Conservation (phyloP, 768 basidiomycete species). For the Dentipellis fragilis region DNA sequence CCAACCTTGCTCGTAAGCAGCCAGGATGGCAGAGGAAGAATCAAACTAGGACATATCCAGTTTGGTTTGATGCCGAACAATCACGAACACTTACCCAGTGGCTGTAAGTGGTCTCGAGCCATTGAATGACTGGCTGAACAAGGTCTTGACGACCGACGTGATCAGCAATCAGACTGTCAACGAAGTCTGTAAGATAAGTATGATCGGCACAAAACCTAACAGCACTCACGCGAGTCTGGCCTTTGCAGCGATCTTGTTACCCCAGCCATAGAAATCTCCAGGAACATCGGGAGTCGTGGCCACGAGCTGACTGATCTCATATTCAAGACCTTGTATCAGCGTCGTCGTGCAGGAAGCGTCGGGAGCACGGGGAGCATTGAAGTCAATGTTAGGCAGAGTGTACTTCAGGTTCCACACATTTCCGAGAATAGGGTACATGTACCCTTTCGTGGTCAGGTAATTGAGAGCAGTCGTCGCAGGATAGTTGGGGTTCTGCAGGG, state of each 20-base stretch:
- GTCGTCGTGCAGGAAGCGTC: conserved; percentile 21
- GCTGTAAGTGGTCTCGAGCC: conserved; percentile 18
- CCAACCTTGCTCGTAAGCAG: conserved; percentile 27
- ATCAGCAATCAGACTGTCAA: conserved; percentile 20
- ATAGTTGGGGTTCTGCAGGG: conserved; percentile 17
- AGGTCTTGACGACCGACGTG: conserved; percentile 23
- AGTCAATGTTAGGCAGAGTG: conserved; percentile 23
- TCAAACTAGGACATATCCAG: conserved; percentile 9
- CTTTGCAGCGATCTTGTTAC: conserved; percentile 19
- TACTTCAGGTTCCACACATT: conserved; percentile 24
- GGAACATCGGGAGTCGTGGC: neutral
- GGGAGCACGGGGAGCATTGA: conserved; percentile 23
- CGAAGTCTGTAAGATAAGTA: neutral
- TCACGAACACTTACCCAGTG: conserved; percentile 18
- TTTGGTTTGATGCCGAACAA: too few species aligned
- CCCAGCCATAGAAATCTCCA: conserved; percentile 26
- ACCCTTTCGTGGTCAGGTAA: conserved; percentile 25
- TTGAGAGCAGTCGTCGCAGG: conserved; percentile 17
- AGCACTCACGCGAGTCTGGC: conserved; percentile 22
- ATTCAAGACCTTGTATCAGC: conserved; percentile 20
- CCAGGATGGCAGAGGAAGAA: conserved; percentile 14
- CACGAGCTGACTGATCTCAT: neutral
- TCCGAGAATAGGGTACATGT: conserved; percentile 25
- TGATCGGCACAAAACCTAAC: neutral
- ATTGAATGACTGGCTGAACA: conserved; percentile 18